Percentiles rank a stretch among this genome's conserved stretches.
Conservation (phyloP, 2,329 filamentous ascomycete genomes). For the Penicillium sp. region DNA sequence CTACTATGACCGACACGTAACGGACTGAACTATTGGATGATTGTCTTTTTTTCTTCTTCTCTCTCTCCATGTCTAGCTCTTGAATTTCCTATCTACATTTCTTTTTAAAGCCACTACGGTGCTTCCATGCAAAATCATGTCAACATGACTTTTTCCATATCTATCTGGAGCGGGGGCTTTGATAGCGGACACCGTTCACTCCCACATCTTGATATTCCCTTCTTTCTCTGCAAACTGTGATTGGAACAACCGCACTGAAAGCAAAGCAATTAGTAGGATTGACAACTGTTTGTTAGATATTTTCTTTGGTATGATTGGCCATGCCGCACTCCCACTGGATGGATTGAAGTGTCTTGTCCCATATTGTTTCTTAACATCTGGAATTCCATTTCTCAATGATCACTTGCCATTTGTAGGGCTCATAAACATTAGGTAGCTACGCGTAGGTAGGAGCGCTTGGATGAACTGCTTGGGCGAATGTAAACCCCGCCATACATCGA, state of each 20-base stretch:
- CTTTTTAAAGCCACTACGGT: background rate
- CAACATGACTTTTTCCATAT: constrained; percentile 2
- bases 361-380: constrained; percentile 4
- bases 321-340: constrained; percentile 12
- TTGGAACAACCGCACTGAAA: constrained; percentile 12
- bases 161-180: constrained; percentile 9
- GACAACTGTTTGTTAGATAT: constrained; percentile 4
- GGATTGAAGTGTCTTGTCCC: constrained; percentile 16
- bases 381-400: background rate
- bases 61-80: constrained; percentile 9
- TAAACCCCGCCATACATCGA: too few relatives aligned
- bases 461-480: too few relatives aligned
- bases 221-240: constrained; percentile 14
- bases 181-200: background rate
- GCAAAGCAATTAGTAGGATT: background rate
- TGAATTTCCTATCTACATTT: constrained; percentile 9
- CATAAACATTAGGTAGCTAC: background rate
- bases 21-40: constrained; percentile 34
- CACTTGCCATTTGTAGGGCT: background rate
- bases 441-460: background rate
- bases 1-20: constrained; percentile 41
- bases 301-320: constrained; percentile 12
- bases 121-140: constrained; percentile 2
- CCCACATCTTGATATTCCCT: constrained; percentile 1
- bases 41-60: constrained; percentile 14